Percentiles rank a stretch among this genome's conserved stretches.
These are phyloP conservation scores for Fusarium odoratissimum DNA, from an alignment of 2,329 filamentous ascomycete species.

Conservation along the genomic window DNA sequence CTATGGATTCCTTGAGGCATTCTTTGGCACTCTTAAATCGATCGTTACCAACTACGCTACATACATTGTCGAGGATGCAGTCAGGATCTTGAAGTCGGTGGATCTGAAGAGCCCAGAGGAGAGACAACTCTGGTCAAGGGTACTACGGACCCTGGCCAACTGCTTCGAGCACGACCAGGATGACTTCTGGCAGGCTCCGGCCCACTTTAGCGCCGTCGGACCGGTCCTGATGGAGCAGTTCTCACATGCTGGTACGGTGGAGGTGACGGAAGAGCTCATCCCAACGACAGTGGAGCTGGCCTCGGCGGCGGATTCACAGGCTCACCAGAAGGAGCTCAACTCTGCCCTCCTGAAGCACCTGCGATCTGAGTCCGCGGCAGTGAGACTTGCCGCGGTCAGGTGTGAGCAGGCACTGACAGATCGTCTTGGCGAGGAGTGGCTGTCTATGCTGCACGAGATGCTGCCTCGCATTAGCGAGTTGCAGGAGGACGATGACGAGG, in stretches of 20 bases:
- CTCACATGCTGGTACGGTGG: conserved; percentile 57
- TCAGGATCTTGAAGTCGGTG: conserved; percentile 67
- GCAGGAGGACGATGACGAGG: conserved; percentile 96
- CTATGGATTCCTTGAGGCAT: conserved; percentile 81
- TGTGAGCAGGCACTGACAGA: conserved; percentile 84
- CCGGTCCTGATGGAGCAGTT: conserved; percentile 77
- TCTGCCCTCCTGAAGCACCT: conserved; percentile 80
- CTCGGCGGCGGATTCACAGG: conserved; percentile 81
- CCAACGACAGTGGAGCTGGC: conserved; percentile 85
- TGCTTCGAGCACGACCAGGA: conserved; percentile 92
- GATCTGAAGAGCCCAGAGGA: conserved; percentile 63
- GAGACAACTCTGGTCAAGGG: conserved; percentile 72
- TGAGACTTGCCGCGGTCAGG: conserved; percentile 84
- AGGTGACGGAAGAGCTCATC: conserved; percentile 67
- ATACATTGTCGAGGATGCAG: conserved; percentile 82
- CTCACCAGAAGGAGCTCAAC: conserved; percentile 94
- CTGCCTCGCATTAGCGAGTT: conserved; percentile 94
- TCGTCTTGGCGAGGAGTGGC: conserved; percentile 90
- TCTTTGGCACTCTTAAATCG: conserved; percentile 89
- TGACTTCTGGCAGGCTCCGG: conserved; percentile 93
- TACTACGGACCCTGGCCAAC: conserved; percentile 77
- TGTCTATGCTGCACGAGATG: conserved; percentile 92
- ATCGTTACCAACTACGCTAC: conserved; percentile 93
- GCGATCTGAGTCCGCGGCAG: conserved; percentile 75
- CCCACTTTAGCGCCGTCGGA: conserved; percentile 82